Evolutionary conservation across 2,329 filamentous ascomycete species (phyloP).

Genomic region (Beauveria varroae): DNA sequence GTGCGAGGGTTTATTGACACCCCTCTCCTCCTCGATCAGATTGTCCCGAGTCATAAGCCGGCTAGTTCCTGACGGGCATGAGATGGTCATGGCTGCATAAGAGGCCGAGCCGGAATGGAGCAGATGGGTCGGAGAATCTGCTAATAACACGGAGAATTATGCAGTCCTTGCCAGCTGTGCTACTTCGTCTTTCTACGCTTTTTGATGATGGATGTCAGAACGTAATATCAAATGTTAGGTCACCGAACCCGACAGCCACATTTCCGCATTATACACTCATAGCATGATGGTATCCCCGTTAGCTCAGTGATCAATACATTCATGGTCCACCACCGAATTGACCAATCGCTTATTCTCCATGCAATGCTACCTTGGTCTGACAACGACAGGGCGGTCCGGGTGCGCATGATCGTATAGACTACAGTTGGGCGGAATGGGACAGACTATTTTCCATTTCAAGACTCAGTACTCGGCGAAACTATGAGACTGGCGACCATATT

Average conservation of each 20-base stretch:
- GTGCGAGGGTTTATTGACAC: not conserved
- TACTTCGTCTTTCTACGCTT: not conserved
- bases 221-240: not conserved
- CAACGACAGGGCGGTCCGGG: not conserved
- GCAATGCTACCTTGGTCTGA: slow-evolving; percentile 11
- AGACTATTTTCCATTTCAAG: not conserved
- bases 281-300: not conserved
- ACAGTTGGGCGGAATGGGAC: not conserved
- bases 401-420: not conserved
- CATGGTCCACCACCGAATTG: not conserved
- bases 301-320: not conserved
- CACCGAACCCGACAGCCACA: not conserved
- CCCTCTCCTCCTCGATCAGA: not conserved
- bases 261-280: not conserved
- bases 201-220: not conserved
- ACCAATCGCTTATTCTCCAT: slow-evolving; percentile 8
- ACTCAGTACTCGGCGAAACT: not conserved
- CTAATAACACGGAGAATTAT: slow-evolving; percentile 7
- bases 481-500: not conserved
- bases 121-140: slow-evolving; percentile 2
- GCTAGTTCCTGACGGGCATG: not conserved
- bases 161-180: not conserved
- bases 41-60: not conserved
- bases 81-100: slow-evolving; percentile 1
- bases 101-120: not conserved